Percentiles rank a stretch among this genome's conserved stretches.
These are phyloP conservation scores for Paraconiothyrium brasiliense DNA, from an alignment of 2,329 filamentous ascomycete genomes.

Conservation along the genomic window DNA sequence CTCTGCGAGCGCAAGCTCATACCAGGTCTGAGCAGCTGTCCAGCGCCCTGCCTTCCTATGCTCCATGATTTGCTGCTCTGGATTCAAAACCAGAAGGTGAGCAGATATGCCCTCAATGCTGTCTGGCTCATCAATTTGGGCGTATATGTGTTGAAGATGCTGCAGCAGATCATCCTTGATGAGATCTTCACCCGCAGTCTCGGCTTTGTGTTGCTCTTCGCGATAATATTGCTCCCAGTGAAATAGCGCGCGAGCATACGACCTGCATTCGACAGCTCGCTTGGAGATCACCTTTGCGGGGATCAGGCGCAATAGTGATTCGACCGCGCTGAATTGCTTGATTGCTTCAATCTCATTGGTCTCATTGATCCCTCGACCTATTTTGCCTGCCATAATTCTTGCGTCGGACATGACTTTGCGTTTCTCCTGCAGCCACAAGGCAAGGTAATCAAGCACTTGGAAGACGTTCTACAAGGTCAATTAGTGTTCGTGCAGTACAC, in stretches of 20 bases:
- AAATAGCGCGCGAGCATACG: conserved; percentile 90
- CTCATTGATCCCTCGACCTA: conserved; percentile 53
- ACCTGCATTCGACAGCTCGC: conserved; percentile 91
- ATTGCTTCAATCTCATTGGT: conserved; percentile 63
- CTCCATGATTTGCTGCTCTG: conserved; percentile 91
- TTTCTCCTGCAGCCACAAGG: conserved; percentile 88
- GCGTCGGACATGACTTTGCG: conserved; percentile 57
- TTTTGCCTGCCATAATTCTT: conserved; percentile 54
- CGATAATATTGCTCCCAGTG: conserved; percentile 93
- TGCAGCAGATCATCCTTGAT: conserved; percentile 72
- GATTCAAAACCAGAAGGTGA: conserved; percentile 84
- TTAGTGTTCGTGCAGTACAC: neutral
- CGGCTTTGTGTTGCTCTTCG: conserved; percentile 56
- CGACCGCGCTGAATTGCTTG: conserved; percentile 71
- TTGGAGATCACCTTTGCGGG: conserved; percentile 78
- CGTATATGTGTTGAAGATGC: conserved; percentile 90
- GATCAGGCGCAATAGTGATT: conserved; percentile 74
- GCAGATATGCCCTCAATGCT: conserved; percentile 94
- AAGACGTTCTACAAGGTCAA: conserved; percentile 77
- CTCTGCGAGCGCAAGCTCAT: conserved; percentile 86
- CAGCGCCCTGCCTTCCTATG: conserved; percentile 93
- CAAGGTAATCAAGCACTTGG: conserved; percentile 87
- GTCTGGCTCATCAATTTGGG: conserved; percentile 97
- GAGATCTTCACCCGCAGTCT: conserved; percentile 61
- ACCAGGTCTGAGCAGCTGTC: conserved; percentile 97